These are phyloP conservation scores for Botrytis sinoallii DNA, from an alignment of 2,329 filamentous ascomycete species.

Conservation along the genomic window DNA sequence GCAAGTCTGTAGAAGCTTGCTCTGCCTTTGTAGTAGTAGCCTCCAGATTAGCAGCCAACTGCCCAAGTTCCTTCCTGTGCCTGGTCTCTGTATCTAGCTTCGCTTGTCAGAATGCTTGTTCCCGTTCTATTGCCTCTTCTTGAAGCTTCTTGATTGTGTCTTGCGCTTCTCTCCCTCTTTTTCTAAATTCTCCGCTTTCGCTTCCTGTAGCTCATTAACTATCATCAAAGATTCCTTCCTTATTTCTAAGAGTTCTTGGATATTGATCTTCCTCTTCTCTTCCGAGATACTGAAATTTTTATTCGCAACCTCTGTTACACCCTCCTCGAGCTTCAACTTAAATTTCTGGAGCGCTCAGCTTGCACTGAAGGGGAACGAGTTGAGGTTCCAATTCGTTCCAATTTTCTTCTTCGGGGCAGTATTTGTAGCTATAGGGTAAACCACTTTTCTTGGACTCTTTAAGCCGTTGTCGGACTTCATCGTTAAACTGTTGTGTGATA, in stretches of 20 bases:
- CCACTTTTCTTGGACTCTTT: fast-evolving
- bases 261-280: neutral
- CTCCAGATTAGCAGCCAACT: neutral
- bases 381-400: neutral
- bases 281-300: no score
- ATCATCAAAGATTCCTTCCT: no score
- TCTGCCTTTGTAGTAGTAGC: neutral
- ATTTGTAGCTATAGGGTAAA: no score
- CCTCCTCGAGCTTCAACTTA: fast-evolving
- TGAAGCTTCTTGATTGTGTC: neutral
- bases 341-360: neutral
- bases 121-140: neutral
- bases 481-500: neutral
- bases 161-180: neutral
- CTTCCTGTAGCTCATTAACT: neutral
- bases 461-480: no score
- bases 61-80: neutral
- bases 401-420: no score
- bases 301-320: no score
- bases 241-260: neutral
- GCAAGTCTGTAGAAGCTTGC: neutral
- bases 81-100: neutral
- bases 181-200: neutral
- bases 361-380: no score
- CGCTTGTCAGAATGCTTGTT: neutral